Evolutionary conservation across 495 filamentous ascomycete genomes (phyloP), one percentile per base, ranked within the genome.

Genomic region (Aspergillus cavernicola): DNA sequence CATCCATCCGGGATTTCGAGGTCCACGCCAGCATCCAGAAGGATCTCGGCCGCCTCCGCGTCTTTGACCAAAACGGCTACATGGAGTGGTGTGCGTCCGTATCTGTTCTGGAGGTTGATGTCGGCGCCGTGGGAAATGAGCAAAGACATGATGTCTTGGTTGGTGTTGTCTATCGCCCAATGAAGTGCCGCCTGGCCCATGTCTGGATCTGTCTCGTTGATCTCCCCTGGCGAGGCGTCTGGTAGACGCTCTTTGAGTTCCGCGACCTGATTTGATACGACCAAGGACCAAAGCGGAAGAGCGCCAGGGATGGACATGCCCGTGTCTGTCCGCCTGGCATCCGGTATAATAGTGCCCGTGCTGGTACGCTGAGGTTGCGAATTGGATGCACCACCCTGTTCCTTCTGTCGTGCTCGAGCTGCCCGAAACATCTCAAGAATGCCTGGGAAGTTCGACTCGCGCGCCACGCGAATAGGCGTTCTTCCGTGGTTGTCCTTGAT

Each of bases 171-270:
- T 3, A 35, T 19, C 3, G 41, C 38, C 16, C 41, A 53, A 15
- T 53, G 50, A 1, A 53, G 40, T 3, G 50, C 50, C 2, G 40
- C 33, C 12, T 53, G 50, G 31, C 50, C 50, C 50, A 53, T 53
- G 33, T 53, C 50, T 0, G 50, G 50, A 20, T 53, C 50, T 15
- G 22, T 18, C 13, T 37, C 13, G 41, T 53, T 38, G 50, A 53
- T 46, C 2, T 53, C 32, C 1, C 38, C 31, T 1, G 13, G 5
- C 4, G 20, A 16, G 6, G 29, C 20, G 9, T 45, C 22, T 8
- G 26, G 23, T 10, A 53, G 41, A 2, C 32, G 32, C 5, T 45
- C 23, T 5, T 31, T 45, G 22, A 46, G 22, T 16, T 53, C 50
- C 2, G 24, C 41, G 15, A 29, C 1, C 13, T 31, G 32, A 0